Conservation (phyloP, 495 filamentous ascomycete genomes). For the Tuber brumale region DNA sequence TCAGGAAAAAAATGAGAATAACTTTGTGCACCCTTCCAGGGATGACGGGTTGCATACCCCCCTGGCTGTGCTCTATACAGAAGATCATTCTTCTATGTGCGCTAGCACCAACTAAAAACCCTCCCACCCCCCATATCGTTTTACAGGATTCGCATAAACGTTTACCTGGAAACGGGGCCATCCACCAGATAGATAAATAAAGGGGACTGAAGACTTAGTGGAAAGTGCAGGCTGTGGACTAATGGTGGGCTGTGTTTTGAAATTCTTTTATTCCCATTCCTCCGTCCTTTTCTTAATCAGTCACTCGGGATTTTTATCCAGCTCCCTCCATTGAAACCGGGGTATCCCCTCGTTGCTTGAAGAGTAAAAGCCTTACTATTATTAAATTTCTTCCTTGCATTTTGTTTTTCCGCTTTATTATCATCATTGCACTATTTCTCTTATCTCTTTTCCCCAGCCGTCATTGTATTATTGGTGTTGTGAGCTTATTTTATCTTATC, state of each 20-base stretch:
- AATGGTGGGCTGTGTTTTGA: background rate
- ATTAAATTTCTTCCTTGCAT: background rate
- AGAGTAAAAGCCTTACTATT: background rate
- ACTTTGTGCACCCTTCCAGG: no score
- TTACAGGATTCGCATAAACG: background rate
- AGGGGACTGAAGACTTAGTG: background rate
- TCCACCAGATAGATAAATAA: background rate
- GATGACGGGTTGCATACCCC: no score
- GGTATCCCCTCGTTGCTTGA: background rate
- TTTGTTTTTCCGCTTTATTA: background rate
- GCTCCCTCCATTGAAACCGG: background rate
- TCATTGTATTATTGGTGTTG: background rate
- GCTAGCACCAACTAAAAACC: conserved; percentile 6
- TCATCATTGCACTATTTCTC: background rate
- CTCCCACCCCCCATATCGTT: background rate
- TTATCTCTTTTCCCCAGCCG: background rate
- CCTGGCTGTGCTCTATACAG: no score
- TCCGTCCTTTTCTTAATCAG: background rate
- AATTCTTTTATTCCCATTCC: background rate
- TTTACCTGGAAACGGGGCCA: background rate
- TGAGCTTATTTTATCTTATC: background rate
- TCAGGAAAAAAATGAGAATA: no score
- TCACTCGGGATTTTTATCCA: background rate
- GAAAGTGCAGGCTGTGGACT: background rate
- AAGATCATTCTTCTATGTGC: no score